Percentiles rank a stretch among this genome's conserved stretches.
phyloP scores from a whole-genome alignment of 768 basidiomycete species.

The Paxillus ammoniavirescens region DNA sequence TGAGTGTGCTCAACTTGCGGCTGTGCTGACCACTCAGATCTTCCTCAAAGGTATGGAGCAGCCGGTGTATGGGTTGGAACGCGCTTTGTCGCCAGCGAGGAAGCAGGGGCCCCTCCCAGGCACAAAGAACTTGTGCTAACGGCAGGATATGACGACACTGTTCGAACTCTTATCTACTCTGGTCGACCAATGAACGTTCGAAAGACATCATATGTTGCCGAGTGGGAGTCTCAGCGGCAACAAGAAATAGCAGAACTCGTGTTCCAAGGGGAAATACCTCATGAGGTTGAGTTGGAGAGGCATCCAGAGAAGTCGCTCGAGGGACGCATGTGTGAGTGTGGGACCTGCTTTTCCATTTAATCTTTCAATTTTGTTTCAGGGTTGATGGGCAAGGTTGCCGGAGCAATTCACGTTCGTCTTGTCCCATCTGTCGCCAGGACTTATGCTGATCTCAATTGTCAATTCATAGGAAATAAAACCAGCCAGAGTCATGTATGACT shows the following conservation, averaged over 20 bases:
- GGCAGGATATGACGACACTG: slow-evolving; percentile 74
- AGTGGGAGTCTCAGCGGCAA: slow-evolving; percentile 68
- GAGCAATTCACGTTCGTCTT: slow-evolving; percentile 54
- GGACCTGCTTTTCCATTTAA: not conserved
- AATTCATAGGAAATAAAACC: slow-evolving; percentile 67
- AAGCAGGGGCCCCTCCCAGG: slow-evolving; percentile 73
- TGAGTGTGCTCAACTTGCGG: slow-evolving; percentile 27
- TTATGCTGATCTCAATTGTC: slow-evolving; percentile 5
- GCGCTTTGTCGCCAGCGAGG: slow-evolving; percentile 78
- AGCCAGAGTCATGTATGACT: slow-evolving; percentile 76
- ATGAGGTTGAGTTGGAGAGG: slow-evolving; percentile 66
- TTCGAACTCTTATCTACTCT: slow-evolving; percentile 70
- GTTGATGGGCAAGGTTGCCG: slow-evolving; percentile 80
- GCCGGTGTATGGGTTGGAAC: slow-evolving; percentile 88
- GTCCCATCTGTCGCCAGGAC: not conserved
- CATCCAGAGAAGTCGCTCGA: slow-evolving; percentile 65
- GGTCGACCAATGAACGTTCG: slow-evolving; percentile 83
- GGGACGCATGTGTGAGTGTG: slow-evolving; percentile 55
- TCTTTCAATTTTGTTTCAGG: slow-evolving; percentile 36
- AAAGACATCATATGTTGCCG: slow-evolving; percentile 73
- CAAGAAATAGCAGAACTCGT: slow-evolving; percentile 59
- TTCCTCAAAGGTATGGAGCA: slow-evolving; percentile 63
- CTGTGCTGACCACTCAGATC: not conserved
- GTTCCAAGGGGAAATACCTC: slow-evolving; percentile 67
- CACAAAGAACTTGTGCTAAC: slow-evolving; percentile 68